Percentiles rank a stretch among this genome's conserved stretches.
Evolutionary conservation across 495 filamentous ascomycete genomes (phyloP).

Genomic region (Aspergillus mulundensis): DNA sequence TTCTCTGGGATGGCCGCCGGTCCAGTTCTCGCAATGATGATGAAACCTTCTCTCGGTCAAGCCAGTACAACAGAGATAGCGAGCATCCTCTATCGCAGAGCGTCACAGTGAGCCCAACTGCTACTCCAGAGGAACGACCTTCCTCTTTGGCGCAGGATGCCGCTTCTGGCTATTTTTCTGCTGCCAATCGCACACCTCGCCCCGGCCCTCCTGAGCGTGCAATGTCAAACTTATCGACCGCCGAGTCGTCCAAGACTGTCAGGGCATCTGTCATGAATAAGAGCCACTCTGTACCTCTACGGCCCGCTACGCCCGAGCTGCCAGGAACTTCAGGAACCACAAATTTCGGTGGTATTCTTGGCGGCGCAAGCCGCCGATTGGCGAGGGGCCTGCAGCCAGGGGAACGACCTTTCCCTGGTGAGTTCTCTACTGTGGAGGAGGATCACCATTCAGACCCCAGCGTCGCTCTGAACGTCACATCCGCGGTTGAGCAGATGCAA

Average conservation of each 20-base stretch:
- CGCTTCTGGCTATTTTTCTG: conserved; percentile 32
- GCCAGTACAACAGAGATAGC: conserved; percentile 43
- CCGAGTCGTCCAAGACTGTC: conserved; percentile 60
- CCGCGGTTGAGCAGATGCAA: conserved; percentile 61
- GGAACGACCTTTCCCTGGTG: conserved; percentile 50
- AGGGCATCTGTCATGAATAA: conserved; percentile 35
- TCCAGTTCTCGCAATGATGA: conserved; percentile 72
- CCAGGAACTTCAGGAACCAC: conserved; percentile 47
- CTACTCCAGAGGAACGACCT: conserved; percentile 28
- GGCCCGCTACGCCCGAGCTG: conserved; percentile 39
- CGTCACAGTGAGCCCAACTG: conserved; percentile 67
- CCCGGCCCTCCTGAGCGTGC: conserved; percentile 48
- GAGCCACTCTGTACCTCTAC: conserved; percentile 29
- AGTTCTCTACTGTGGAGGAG: conserved; percentile 50
- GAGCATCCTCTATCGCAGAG: conserved; percentile 85
- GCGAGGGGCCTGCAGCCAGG: conserved; percentile 47
- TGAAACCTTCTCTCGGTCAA: conserved; percentile 31
- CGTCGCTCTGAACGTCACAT: conserved; percentile 56
- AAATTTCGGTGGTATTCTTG: conserved; percentile 53
- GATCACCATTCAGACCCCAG: conserved; percentile 64
- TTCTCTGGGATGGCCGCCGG: conserved; percentile 51
- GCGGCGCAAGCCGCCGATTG: conserved; percentile 50
- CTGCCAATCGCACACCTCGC: conserved; percentile 38
- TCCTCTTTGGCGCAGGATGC: conserved; percentile 38
- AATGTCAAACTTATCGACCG: conserved; percentile 56